phyloP scores from a whole-genome alignment of 495 filamentous ascomycete genomes.

The Hypoxylon perforatum region DNA sequence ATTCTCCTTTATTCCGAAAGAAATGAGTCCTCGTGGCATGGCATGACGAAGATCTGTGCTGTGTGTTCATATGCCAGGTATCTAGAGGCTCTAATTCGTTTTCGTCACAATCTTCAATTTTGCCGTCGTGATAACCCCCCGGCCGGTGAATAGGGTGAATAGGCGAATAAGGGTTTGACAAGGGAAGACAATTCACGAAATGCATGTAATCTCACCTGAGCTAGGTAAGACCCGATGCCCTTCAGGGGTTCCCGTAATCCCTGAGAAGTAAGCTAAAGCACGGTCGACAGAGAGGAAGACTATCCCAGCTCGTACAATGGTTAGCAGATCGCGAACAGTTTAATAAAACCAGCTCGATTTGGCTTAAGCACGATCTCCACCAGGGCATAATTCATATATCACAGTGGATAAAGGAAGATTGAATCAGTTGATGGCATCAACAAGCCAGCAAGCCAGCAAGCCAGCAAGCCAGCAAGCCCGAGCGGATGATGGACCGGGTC shows the following conservation, averaged over 20 bases:
- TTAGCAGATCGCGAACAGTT: constrained; percentile 37
- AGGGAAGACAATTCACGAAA: constrained; percentile 28
- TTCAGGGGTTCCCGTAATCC: constrained; percentile 11
- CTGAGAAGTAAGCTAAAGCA: constrained; percentile 24
- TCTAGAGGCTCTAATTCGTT: constrained; percentile 37
- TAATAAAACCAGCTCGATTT: constrained; percentile 33
- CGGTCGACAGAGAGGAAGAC: constrained; percentile 8
- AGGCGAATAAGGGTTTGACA: constrained; percentile 42
- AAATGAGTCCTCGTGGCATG: constrained; percentile 37
- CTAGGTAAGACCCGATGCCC: constrained; percentile 8
- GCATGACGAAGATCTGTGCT: constrained; percentile 35
- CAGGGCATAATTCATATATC: constrained; percentile 18
- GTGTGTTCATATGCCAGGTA: constrained; percentile 17
- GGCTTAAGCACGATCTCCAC: constrained; percentile 23
- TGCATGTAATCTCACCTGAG: constrained; percentile 40
- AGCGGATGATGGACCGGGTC: constrained; percentile 42
- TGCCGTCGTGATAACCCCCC: constrained; percentile 25
- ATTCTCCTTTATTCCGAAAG: constrained; percentile 40
- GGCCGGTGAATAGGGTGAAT: constrained; percentile 29
- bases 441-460: constrained; percentile 8
- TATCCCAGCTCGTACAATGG: constrained; percentile 20
- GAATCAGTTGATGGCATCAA: constrained; percentile 24
- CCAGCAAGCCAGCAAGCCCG: constrained; percentile 12
- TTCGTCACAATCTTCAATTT: constrained; percentile 27
- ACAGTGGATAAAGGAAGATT: constrained; percentile 24